phyloP scores from a whole-genome alignment of 192 early-diverging fungal genomes.

The Podila clonocystis region DNA sequence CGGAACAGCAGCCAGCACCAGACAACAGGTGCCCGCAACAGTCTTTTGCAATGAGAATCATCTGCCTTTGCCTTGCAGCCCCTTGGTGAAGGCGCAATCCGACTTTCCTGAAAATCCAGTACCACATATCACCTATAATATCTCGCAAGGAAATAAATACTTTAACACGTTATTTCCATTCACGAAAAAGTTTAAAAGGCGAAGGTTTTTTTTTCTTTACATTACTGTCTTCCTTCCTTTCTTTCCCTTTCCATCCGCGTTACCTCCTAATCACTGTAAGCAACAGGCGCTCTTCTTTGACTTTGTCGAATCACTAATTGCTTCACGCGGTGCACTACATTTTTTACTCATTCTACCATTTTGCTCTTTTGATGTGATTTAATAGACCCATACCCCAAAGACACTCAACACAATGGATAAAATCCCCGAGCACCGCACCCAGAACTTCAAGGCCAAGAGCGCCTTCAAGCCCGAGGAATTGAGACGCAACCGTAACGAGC shows the following conservation, averaged over 20 bases:
- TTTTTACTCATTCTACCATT: no score
- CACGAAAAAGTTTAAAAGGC: no score
- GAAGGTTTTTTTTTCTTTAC: no score
- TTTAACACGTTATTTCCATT: no score
- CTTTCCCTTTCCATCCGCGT: conserved; percentile 1
- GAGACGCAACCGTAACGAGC: conserved; percentile 92
- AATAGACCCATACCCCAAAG: no score
- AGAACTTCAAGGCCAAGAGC: conserved; percentile 89
- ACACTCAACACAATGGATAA: conserved; percentile 54
- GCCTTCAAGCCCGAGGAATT: conserved; percentile 91
- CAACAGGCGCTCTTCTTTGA: background rate
- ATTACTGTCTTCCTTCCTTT: background rate
- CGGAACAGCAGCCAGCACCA: background rate
- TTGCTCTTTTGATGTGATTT: no score
- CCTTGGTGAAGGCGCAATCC: conserved; percentile 1
- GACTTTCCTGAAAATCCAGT: background rate
- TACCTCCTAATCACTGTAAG: background rate
- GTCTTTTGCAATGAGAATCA: conserved; percentile 1
- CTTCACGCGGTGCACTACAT: no score
- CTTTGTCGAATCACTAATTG: no score
- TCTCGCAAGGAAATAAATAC: no score
- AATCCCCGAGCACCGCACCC: conserved; percentile 69
- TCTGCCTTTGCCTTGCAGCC: background rate
- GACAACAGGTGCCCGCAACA: background rate
- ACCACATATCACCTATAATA: no score